These are phyloP conservation scores for Vaccinium myrtillus DNA, from an alignment of 148 eudicot genomes.

Conservation along the genomic window DNA sequence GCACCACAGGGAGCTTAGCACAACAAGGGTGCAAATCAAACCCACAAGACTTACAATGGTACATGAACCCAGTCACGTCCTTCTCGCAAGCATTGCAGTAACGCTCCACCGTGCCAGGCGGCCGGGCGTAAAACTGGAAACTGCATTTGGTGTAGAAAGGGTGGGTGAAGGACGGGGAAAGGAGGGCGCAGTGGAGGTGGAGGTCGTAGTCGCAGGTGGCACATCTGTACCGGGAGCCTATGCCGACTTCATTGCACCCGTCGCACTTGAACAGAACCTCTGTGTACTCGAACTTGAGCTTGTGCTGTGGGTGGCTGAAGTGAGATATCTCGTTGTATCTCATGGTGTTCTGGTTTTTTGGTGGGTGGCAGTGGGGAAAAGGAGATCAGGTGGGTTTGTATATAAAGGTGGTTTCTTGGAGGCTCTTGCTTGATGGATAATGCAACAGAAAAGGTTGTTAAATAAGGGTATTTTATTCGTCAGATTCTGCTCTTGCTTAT, in stretches of 20 bases:
- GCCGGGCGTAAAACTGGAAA: constrained; percentile 60
- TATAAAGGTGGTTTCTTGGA: neutral
- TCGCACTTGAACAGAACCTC: constrained; percentile 82
- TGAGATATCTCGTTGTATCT: constrained; percentile 73
- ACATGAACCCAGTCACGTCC: constrained; percentile 62
- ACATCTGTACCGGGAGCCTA: constrained; percentile 74
- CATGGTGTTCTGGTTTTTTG: constrained; percentile 37
- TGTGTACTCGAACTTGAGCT: constrained; percentile 57
- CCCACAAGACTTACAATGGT: constrained; percentile 79
- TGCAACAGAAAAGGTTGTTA: neutral
- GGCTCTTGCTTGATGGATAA: neutral
- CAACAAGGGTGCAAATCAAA: constrained; percentile 95
- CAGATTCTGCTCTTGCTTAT: too few species aligned
- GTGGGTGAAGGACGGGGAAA: constrained; percentile 57
- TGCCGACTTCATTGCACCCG: constrained; percentile 87
- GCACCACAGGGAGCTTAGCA: constrained; percentile 75
- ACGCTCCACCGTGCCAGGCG: constrained; percentile 64
- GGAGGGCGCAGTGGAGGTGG: constrained; percentile 79
- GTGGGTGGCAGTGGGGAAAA: neutral
- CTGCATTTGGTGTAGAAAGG: constrained; percentile 86
- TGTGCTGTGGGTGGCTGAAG: constrained; percentile 82
- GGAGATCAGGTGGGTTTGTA: constrained; percentile 17
- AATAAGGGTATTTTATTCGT: neutral
- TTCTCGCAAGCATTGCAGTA: constrained; percentile 93
- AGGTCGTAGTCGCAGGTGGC: constrained; percentile 64